phyloP scores from a whole-genome alignment of 75 land plant species.

The Chamaecyparis obtusa region DNA sequence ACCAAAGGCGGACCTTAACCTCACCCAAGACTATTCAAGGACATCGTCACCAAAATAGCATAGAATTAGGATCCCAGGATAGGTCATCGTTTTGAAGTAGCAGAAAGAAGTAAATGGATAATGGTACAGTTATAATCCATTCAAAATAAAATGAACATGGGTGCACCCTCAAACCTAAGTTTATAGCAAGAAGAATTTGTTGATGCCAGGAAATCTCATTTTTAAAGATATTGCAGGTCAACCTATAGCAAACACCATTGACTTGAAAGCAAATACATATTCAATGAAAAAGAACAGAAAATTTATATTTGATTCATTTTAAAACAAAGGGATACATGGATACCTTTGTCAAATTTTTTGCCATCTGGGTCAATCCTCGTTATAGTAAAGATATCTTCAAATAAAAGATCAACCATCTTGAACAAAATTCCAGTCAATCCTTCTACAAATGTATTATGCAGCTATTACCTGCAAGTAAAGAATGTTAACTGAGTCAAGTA shows the following conservation, averaged over 20 bases:
- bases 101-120: not conserved
- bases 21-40: not conserved
- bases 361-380: conserved; percentile 68
- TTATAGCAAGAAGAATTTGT: not conserved
- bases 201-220: not conserved
- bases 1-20: not conserved
- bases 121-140: not conserved
- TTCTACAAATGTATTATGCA: not conserved
- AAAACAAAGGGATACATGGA: not conserved
- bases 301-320: not conserved
- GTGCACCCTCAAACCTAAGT: not conserved
- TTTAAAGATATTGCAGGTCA: not conserved
- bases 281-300: not conserved
- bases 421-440: not conserved
- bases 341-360: conserved; percentile 77
- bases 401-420: conserved; percentile 61
- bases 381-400: conserved; percentile 81
- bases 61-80: not conserved
- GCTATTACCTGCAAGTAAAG: not conserved
- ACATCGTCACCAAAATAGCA: not conserved
- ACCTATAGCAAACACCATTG: not conserved
- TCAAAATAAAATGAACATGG: not conserved
- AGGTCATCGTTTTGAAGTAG: not conserved
- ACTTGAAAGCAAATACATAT: not conserved
- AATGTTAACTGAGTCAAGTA: not conserved